Evolutionary conservation across 306 rosid species (phyloP), one percentile per base, ranked within the genome.

Genomic region (Senna siamea): DNA sequence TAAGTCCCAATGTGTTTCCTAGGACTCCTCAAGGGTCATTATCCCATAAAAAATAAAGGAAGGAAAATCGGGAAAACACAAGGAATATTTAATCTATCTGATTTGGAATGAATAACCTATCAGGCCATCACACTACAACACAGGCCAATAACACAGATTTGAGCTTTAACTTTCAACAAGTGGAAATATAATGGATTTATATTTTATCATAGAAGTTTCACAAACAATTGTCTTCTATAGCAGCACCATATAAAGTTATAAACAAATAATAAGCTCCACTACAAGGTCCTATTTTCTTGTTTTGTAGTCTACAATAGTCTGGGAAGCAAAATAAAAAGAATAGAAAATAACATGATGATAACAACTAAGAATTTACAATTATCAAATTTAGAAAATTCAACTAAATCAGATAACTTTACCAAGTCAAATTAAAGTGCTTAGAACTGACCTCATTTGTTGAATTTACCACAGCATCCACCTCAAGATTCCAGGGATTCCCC

Each of bases 391-490:
- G 22, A 80, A 72, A 62, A 32, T 30, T 54, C 58, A 50, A 38
- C 20, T 61, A 35, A 53, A 32, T 59, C 41, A 26, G 57, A 73
- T n/a, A 59, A 52, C 5, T 30, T 18, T 30, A 71, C 19, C 13
- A 35, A 32, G 22, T 17, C n/a, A 59, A 58, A 72, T 10, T 18
- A 64, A 72, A 28, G 44, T 19, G 10, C n/a, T 26, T 32, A 72
- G 38, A 30, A 66, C 91, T 78, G 30, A 90, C 99, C 93, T 95
- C 99, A 77, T 92, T 95, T 53, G 98, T 92, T 3, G 99, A 90
- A 85, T 95, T 95, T 64, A 95, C 98, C 55, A 95, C 97, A 47
- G 98, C 98, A 86, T 95, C 99, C 75, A 92, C 99, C 83, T 92
- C 99, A 38, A 95, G 93, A 83, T 90, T 95, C 99, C 99, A 95